phyloP scores from a whole-genome alignment of 2,329 filamentous ascomycete species.

The Proliferodiscus dingleyae region DNA sequence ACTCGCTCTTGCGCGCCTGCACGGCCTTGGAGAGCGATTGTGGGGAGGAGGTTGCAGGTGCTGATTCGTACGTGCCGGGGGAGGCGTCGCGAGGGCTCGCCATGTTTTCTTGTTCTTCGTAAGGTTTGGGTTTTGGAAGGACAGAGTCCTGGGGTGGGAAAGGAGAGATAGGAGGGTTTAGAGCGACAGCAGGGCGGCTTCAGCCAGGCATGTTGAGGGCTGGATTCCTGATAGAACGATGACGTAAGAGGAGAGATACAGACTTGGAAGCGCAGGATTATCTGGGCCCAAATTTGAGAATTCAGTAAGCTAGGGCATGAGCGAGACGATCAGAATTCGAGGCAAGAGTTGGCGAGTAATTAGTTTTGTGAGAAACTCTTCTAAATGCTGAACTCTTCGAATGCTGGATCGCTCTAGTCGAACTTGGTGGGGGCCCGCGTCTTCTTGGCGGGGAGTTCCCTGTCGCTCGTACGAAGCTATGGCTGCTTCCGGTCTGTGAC shows the following conservation, averaged over 20 bases:
- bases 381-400: too few relatives aligned
- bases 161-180: neutral
- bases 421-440: too few relatives aligned
- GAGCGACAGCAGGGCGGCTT: neutral
- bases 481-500: neutral
- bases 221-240: conserved; percentile 1
- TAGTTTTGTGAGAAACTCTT: too few relatives aligned
- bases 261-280: neutral
- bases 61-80: conserved; percentile 4
- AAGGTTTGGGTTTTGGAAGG: neutral
- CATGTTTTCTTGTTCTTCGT: conserved; percentile 13
- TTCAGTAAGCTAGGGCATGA: too few relatives aligned
- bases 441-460: too few relatives aligned
- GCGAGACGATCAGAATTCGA: neutral
- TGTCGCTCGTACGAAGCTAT: neutral
- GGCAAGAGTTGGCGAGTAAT: too few relatives aligned
- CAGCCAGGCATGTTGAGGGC: conserved; percentile 3
- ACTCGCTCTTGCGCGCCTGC: conserved; percentile 71
- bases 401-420: too few relatives aligned
- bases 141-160: neutral
- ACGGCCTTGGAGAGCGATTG: conserved; percentile 61
- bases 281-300: too few relatives aligned
- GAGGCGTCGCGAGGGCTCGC: conserved; percentile 16
- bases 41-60: conserved; percentile 36
- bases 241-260: conserved; percentile 5